Percentiles rank a stretch among this genome's conserved stretches.
These are phyloP conservation scores for Cardiospermum halicacabum DNA, from an alignment of 345 rosid species.

Conservation along the genomic window DNA sequence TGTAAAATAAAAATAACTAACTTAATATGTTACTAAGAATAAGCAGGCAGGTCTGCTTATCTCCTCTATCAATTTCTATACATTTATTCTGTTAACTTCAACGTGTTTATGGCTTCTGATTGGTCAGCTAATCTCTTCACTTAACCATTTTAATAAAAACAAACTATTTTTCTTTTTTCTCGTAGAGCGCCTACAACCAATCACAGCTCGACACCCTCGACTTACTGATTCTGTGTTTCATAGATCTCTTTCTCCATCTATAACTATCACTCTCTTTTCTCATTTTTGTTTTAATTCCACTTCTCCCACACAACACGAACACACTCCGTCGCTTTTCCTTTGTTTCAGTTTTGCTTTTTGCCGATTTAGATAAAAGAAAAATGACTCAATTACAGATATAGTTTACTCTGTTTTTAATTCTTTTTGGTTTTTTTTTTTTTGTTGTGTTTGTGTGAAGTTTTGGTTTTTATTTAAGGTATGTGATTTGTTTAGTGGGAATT, in stretches of 20 bases:
- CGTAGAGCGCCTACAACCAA: slow-evolving; percentile 59
- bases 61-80: too few species aligned
- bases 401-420: slow-evolving; percentile 19
- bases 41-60: too few species aligned
- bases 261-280: slow-evolving; percentile 9
- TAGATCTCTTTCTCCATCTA: slow-evolving; percentile 9
- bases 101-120: slow-evolving; percentile 23
- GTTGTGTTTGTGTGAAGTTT: not conserved
- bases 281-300: slow-evolving; percentile 12
- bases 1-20: too few species aligned
- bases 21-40: too few species aligned
- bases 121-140: slow-evolving; percentile 15
- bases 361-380: slow-evolving; percentile 3
- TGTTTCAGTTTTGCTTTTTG: not conserved
- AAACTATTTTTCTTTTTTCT: slow-evolving; percentile 3
- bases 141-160: not conserved
- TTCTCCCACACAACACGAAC: too few species aligned
- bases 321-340: slow-evolving; percentile 14
- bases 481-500: slow-evolving; percentile 14
- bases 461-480: slow-evolving; percentile 9
- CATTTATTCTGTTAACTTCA: too few species aligned
- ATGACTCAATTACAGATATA: slow-evolving; percentile 12
- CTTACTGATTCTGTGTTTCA: slow-evolving; percentile 20
- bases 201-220: slow-evolving; percentile 68
- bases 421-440: slow-evolving; percentile 1